These are phyloP conservation scores for Zygnema circumcarinatum DNA, from an alignment of 139 green algal species.

Conservation along the genomic window DNA sequence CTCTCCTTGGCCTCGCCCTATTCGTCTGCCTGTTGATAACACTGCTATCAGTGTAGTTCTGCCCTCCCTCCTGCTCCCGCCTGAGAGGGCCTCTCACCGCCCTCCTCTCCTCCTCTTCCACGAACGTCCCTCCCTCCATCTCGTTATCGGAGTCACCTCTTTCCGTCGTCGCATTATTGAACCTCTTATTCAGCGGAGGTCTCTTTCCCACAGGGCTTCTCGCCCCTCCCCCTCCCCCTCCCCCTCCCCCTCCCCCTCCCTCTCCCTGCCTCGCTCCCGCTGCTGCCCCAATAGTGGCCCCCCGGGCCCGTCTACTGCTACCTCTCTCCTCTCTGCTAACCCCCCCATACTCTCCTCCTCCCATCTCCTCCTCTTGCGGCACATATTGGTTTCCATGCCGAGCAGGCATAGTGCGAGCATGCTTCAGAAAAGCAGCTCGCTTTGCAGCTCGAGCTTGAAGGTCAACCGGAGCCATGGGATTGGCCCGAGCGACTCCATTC, in stretches of 20 bases:
- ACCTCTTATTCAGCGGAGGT: neutral
- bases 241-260: neutral
- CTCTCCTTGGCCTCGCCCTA: neutral
- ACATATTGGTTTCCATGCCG: neutral
- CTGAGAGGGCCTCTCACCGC: neutral
- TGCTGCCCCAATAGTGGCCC: neutral
- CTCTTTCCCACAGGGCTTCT: neutral
- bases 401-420: neutral
- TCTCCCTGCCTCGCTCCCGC: neutral
- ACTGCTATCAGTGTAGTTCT: too few relatives aligned
- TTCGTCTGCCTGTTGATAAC: neutral
- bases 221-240: neutral
- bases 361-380: neutral
- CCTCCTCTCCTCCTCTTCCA: neutral
- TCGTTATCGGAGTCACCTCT: neutral
- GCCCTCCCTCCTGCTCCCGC: neutral
- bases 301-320: neutral
- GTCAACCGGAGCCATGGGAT: neutral
- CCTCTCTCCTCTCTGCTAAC: neutral
- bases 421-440: neutral
- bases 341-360: neutral
- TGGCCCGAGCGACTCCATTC: neutral
- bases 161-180: neutral
- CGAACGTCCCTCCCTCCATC: neutral
- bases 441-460: neutral